Evolutionary conservation across 1,284 basidiomycete species (phyloP), one percentile per base, ranked within the genome.

Genomic region (Apiotrichum sp.): DNA sequence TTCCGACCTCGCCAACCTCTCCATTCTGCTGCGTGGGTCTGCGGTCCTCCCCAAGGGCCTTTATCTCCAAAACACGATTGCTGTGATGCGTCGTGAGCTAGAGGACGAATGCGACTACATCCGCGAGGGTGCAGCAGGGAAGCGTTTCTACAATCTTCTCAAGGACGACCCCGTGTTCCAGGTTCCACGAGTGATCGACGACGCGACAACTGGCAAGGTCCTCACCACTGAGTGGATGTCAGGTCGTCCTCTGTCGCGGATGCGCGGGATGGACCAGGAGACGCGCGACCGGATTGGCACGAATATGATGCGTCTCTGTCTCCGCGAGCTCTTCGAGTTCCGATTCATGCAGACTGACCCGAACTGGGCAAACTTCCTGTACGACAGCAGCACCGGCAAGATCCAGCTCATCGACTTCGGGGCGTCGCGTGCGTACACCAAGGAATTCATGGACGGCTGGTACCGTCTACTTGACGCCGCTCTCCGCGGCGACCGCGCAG

Each of bases 311-410:
- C 86, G 90, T 50, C 81, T 98, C 3, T 96, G 92, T 67, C 78
- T 98, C 42, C 84, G 83, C 56, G 95, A 98, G 72, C 82, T 98
- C 11, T 96, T 98, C 76, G 80, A 86, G 57, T 96, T 93, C 78
- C 80, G 89, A 31, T 78, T 88, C 47, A 98, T 98, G 96, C 96
- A 98, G 75, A 98, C 95, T 0, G 95, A 98, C 74, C 95, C 96
- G 1, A 98, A 99, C 71, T 98, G 90, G 89, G 89, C 89, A 29
- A 98, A 98, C 74, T 98, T 98, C 78, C 78, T 99, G 33, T 98
- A 87, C 84, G 88, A 93, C 73, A 69, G 62, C 8, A 40, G 34
- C 6, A 43, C 41, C 22, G 62, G 56, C 62, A 88, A 64, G 84
- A 80, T 98, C 50, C 89, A 92, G 66, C 80, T 99, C 22, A 89